Evolutionary conservation across 257 asterid genomes (phyloP), one percentile per base, ranked within the genome.

Genomic region (Solanum appendiculatum): DNA sequence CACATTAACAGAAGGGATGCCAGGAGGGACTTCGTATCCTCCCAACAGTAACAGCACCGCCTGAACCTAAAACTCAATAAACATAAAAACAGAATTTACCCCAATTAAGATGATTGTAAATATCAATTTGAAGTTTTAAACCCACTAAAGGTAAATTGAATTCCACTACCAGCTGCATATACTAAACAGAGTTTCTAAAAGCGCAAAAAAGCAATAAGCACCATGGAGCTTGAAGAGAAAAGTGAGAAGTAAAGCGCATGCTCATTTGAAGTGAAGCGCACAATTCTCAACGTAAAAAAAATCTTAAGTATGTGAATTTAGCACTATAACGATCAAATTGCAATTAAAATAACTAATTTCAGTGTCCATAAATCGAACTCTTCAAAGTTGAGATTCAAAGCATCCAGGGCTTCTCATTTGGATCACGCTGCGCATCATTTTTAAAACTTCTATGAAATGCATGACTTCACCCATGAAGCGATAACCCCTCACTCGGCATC

Each of bases 11-110:
- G 93, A 60, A 77, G 98, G 98, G 88, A 96, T 89, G 40, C 95
- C 94, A 11, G 91, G 82, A 64, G 99, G 99, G 75, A 93, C 95
- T 89, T 96, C 99, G 86, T 88, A 92, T 88, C 98, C 99, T 34
- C 99, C 99, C 94, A 96, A 93, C 63, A 95, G 93, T 80, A 95
- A 86, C 86, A 96, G 87, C 87, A 95, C 99, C 56, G 98, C 98
- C 93, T 94, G 99, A 73, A 96, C 98, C 99, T 95, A 93, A 90
- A 86, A 86, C 40, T 86, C 85, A 29, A 80, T 27, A 80, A 80
- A 29, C 68, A 46, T 29, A 81, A 81, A 46, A 18, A 44, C 9
- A 80, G 34, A 80, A 27, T 2, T 16, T 81, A 34, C 85, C 85
- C 44, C 85, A 5, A 48, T 81, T 48, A 48, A 81, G 39, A 81